Base-by-base conservation (phyloP, 2,329 filamentous ascomycete species). In the Paraconiothyrium brasiliense region DNA sequence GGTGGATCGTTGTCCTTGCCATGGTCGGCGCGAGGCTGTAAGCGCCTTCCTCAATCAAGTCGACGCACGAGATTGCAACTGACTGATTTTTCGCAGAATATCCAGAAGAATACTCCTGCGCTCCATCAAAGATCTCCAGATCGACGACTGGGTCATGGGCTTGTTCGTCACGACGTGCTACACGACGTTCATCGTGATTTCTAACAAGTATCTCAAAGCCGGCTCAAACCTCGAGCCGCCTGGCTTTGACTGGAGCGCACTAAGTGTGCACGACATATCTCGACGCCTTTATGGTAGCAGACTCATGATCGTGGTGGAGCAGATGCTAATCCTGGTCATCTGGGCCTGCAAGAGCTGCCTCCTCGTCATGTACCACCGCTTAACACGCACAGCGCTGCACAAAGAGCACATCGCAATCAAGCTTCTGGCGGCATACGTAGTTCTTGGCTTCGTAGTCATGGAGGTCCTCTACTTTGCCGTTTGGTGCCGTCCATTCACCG, bases 111-210 rank as follows among this genome's bases (percentile, higher is more conserved):
- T 83, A 39, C 75, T 80, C 10, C 78, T 87, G 54, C 80, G 84
- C 16, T 81, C 82, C 43, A 75, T 82, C 66, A 79, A 75, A 46
- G 78, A 78, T 7, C 81, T 87, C n/a, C 83, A 85, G 67, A 68
- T 82, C 30, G 87, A 89, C 66, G 87, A 89, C 69, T 87, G 83
- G 68, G 76, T 86, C 27, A 88, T 88, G 85, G 73, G 70, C 13
- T 46, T 84, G 9, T 77, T 86, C 58, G 81, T 84, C 8, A 76
- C 84, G 63, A 77, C 76, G 13, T 77, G 77, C 51, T 84, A 87
- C 61, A 85, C 83, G 35, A 78, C 78, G 5, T 78, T 86, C 22
- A 79, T 89, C 35, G 79, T 81, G 13, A 77, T 78, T n/a, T 78
- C 82, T 64, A 84, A 83, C 65, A 76, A 78, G 48, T 80, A 82